A percentile compares a stretch with the other conserved stretches of the same genome.
These are phyloP conservation scores for Phlyctochytrium planicorne DNA, from an alignment of 192 early-diverging fungal species.

Conservation along the genomic window DNA sequence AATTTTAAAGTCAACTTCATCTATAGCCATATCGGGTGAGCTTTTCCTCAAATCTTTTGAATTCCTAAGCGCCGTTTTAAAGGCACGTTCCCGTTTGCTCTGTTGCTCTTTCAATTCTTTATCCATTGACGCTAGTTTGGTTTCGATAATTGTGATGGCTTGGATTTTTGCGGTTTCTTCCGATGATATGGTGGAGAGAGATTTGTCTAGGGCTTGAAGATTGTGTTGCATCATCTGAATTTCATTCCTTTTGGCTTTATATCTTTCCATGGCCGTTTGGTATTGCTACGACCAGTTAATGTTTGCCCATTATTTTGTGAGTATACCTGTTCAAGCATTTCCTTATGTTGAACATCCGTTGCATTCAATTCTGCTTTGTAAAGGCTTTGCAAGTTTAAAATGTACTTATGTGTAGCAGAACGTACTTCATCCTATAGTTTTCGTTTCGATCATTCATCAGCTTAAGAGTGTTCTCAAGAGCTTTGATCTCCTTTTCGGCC, in stretches of 20 bases:
- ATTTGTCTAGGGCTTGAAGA: constrained; percentile 38
- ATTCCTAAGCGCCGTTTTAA: constrained; percentile 22
- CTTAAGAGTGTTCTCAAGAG: constrained; percentile 60
- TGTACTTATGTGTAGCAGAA: constrained; percentile 1
- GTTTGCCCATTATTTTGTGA: not conserved
- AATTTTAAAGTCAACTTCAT: constrained; percentile 47
- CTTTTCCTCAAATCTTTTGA: constrained; percentile 31
- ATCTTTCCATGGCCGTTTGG: constrained; percentile 52
- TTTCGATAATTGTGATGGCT: constrained; percentile 41
- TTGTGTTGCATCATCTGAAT: constrained; percentile 51
- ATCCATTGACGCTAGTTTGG: constrained; percentile 34
- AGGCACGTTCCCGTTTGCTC: constrained; percentile 46
- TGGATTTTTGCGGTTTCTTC: constrained; percentile 45
- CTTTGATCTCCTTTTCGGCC: constrained; percentile 64
- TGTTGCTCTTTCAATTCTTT: constrained; percentile 50
- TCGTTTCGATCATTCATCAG: constrained; percentile 63
- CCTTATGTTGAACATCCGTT: constrained; percentile 58
- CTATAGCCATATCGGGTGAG: constrained; percentile 3
- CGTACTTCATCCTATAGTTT: constrained; percentile 53
- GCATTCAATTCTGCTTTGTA: constrained; percentile 55
- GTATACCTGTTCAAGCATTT: constrained; percentile 54
- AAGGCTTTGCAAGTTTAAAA: constrained; percentile 31
- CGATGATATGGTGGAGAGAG: constrained; percentile 21
- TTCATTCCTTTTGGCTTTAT: constrained; percentile 48
- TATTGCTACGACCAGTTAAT: constrained; percentile 46